Evolutionary conservation across 1,139 yeast genomes (phyloP).

Genomic region (Nakaseomyces uthaithaninus): DNA sequence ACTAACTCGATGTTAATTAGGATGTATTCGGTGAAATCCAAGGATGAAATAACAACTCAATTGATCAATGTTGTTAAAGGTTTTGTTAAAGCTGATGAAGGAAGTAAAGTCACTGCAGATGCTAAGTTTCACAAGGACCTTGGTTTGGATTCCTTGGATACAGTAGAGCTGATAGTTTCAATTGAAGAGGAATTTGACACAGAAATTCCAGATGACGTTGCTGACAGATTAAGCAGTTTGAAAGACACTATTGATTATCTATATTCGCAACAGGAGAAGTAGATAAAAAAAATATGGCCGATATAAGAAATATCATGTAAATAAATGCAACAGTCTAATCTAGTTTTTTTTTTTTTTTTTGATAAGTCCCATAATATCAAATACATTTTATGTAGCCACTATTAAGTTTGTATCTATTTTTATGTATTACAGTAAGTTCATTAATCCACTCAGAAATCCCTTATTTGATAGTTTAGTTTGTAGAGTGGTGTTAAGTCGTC

Average conservation of each 20-base stretch:
- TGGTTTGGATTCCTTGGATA: conserved; percentile 63
- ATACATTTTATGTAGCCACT: neutral
- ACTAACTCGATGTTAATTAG: neutral
- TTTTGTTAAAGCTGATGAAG: conserved; percentile 26
- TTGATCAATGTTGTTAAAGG: conserved; percentile 27
- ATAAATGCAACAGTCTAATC: neutral
- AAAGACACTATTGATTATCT: conserved; percentile 62
- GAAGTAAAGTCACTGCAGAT: conserved; percentile 24
- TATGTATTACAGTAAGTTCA: no score
- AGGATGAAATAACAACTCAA: neutral
- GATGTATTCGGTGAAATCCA: neutral
- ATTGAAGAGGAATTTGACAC: conserved; percentile 65
- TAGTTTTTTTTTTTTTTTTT: neutral
- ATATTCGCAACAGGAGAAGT: conserved; percentile 14
- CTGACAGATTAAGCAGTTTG: conserved; percentile 61
- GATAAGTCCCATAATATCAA: neutral
- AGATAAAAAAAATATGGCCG: neutral
- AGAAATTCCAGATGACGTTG: conserved; percentile 57
- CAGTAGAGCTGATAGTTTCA: conserved; percentile 64
- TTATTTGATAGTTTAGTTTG: conserved; percentile 20
- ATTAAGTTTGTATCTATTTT: neutral
- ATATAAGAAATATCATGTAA: neutral
- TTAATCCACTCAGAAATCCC: conserved; percentile 10
- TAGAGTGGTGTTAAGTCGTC: conserved; percentile 29
- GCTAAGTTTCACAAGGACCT: conserved; percentile 43